Evolutionary conservation across 805 yeast species (phyloP).

Genomic region (Peterozyma xylosa): DNA sequence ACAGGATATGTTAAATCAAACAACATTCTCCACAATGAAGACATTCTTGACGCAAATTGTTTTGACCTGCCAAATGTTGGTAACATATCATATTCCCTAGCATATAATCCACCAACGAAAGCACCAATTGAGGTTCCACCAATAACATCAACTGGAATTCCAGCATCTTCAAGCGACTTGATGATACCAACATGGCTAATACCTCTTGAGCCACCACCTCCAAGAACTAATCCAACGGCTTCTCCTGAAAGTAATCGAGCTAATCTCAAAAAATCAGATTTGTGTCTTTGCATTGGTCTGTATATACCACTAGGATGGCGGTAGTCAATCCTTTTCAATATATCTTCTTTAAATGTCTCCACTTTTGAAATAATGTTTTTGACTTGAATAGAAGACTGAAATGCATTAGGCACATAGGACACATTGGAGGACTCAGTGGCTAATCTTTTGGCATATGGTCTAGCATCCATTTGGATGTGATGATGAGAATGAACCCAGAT

Average conservation of each 20-base stretch:
- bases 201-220: conserved; percentile 98
- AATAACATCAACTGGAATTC: conserved; percentile 86
- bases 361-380: conserved; percentile 8
- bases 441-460: not conserved
- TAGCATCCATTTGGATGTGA: conserved; percentile 66
- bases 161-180: conserved; percentile 84
- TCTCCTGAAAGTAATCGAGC: conserved; percentile 89
- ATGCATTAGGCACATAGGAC: conserved; percentile 2
- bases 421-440: conserved; percentile 3
- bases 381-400: conserved; percentile 8
- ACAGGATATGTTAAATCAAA: conserved; percentile 88
- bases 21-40: conserved; percentile 79
- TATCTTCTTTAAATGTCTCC: conserved; percentile 16
- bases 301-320: conserved; percentile 14
- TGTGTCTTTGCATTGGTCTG: conserved; percentile 44
- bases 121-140: conserved; percentile 98
- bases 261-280: conserved; percentile 81
- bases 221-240: conserved; percentile 89
- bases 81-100: conserved; percentile 84
- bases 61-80: conserved; percentile 88
- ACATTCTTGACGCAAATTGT: conserved; percentile 73
- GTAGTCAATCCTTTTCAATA: conserved; percentile 10
- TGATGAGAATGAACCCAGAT: conserved; percentile 93
- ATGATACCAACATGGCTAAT: conserved; percentile 86
- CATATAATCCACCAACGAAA: conserved; percentile 91